Evolutionary conservation across 768 basidiomycete genomes (phyloP), one percentile per base, ranked within the genome.

Genomic region (Boletus rubroflammeus): DNA sequence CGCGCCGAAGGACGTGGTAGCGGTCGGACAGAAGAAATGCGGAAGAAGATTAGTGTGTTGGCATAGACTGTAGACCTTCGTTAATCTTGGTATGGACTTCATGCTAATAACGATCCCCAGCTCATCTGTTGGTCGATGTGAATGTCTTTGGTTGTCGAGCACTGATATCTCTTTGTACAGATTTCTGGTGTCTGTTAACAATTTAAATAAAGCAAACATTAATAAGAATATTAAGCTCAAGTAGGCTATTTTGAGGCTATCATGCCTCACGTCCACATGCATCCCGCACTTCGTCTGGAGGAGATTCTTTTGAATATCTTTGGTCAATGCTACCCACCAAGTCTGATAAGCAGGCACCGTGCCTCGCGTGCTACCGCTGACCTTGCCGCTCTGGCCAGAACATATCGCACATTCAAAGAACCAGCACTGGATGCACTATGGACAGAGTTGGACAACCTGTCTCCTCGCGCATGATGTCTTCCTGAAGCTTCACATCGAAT

Each of bases 1-100:
- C 89, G 86, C 67, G 71, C 74, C 61, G 79, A 77, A 52, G 88
- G 87, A 1, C 74, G 88, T 21, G 86, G 87, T 2, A 81, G 83
- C 48, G 72, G 70, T 36, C 75, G 72, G 56, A 73, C 78, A 28
- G 77, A 74, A 65, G 79, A 81, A 28, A 76, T 84, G 42, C 75
- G 74, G 67, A 74, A 74, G 67, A 78, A 70, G 62, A 75, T 87
- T 26, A 71, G 74, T 29, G 78, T 76, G 13, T 58, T 61, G 39
- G 45, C 42, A 17, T 70, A 72, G 59, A 42, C 13, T 19, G 11
- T 47, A 49, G 34, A 48, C 2, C 11, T 8, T 32, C 7, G 35
- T 14, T 49, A 14, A 41, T 21, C 2, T 19, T 34, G 26, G 38
- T 34, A 28, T 8, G 25, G 6, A 35, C 8, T 14, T 9, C 21